Evolutionary conservation across 2,329 filamentous ascomycete species (phyloP).

Genomic region (Camptophora hylomeconis): DNA sequence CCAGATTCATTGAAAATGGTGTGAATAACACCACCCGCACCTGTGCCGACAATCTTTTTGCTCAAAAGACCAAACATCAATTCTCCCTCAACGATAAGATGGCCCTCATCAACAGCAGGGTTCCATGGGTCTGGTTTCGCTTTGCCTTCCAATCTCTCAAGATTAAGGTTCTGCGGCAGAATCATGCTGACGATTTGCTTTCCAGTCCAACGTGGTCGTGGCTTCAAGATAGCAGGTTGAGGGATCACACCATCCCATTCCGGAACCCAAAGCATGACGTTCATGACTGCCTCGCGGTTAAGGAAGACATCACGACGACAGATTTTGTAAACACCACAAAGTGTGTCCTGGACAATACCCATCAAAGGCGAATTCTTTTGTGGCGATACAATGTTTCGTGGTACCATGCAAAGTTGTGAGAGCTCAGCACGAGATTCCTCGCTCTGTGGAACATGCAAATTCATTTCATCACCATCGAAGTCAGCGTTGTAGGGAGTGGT

Average conservation of each 20-base stretch:
- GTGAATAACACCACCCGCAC: constrained; percentile 82
- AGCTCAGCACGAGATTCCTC: constrained; percentile 95
- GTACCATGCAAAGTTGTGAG: constrained; percentile 91
- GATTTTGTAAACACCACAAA: constrained; percentile 94
- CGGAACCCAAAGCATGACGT: constrained; percentile 92
- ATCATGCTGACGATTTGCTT: constrained; percentile 96
- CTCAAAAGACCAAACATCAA: constrained; percentile 80
- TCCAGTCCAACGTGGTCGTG: constrained; percentile 85
- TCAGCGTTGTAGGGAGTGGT: constrained; percentile 99
- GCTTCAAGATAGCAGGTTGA: constrained; percentile 85
- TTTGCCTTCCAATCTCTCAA: constrained; percentile 47
- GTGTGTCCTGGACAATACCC: constrained; percentile 98
- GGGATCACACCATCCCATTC: constrained; percentile 95
- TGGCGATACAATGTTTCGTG: constrained; percentile 93
- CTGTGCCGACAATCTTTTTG: constrained; percentile 90
- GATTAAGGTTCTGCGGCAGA: constrained; percentile 74
- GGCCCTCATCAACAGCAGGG: constrained; percentile 60
- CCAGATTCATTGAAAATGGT: constrained; percentile 94
- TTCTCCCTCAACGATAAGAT: constrained; percentile 76
- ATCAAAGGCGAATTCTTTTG: constrained; percentile 94
- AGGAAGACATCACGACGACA: constrained; percentile 86
- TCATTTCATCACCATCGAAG: constrained; percentile 99
- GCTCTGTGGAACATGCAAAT: constrained; percentile 95
- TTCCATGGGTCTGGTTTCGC: constrained; percentile 44
- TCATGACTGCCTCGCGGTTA: constrained; percentile 85